Percentiles rank a stretch among this genome's conserved stretches.
These are phyloP conservation scores for Cystofilobasidium bisporidii DNA, from an alignment of 768 basidiomycete species.

Conservation along the genomic window DNA sequence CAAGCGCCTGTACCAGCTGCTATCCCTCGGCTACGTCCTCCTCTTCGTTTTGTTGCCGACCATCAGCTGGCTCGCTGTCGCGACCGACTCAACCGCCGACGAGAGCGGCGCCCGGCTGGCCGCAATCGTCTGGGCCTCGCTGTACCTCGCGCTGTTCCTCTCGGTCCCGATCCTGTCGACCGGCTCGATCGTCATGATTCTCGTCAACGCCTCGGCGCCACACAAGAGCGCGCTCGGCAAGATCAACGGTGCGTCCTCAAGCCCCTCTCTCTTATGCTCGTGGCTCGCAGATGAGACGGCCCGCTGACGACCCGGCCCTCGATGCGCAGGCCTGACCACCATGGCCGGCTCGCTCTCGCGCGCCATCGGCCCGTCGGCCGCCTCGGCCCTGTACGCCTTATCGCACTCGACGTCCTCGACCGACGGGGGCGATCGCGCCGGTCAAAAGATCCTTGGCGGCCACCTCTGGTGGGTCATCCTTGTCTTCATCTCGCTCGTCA, in stretches of 20 bases:
- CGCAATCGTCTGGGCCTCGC: neutral
- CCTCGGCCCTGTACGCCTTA: neutral
- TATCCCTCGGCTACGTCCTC: slow-evolving; percentile 12
- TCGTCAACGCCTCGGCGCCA: neutral
- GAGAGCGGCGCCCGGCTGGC: neutral
- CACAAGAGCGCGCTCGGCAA: neutral
- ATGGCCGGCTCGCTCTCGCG: neutral
- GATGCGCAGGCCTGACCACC: neutral
- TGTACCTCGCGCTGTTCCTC: neutral
- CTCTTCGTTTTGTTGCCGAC: slow-evolving; percentile 18
- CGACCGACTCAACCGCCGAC: neutral
- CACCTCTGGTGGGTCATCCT: neutral
- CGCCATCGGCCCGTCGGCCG: neutral
- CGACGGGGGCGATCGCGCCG: neutral
- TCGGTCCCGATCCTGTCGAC: neutral
- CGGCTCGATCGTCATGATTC: neutral
- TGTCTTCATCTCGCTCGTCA: neutral
- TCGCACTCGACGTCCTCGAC: neutral
- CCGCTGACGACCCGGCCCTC: neutral
- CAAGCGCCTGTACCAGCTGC: slow-evolving; percentile 8
- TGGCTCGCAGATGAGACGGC: too few species aligned
- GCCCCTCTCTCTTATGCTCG: too few species aligned
- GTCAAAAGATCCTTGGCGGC: neutral
- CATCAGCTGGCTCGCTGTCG: slow-evolving; percentile 9
- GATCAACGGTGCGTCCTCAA: neutral